Evolutionary conservation across 2,329 filamentous ascomycete genomes (phyloP).

Genomic region (Tolypocladium sp.): DNA sequence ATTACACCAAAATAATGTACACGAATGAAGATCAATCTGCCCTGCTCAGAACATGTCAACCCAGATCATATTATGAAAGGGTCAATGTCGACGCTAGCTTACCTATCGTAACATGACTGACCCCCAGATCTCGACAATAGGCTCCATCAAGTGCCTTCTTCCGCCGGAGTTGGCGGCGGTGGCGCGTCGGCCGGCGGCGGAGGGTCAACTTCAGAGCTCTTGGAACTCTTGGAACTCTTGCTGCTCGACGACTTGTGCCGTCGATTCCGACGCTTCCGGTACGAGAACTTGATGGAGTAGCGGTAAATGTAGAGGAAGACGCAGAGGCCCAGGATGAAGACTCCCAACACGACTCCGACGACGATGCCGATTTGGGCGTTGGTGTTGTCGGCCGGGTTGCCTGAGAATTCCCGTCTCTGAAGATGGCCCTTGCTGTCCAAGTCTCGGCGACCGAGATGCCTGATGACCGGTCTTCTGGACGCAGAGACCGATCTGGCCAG

Average conservation of each 20-base stretch:
- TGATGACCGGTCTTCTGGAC: neutral
- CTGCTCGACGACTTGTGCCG: slow-evolving; percentile 21
- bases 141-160: neutral
- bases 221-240: slow-evolving; percentile 19
- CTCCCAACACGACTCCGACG: slow-evolving; percentile 29
- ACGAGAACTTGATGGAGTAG: slow-evolving; percentile 23
- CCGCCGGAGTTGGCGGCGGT: slow-evolving; percentile 2
- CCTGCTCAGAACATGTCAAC: neutral
- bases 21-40: neutral
- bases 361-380: slow-evolving; percentile 34
- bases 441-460: neutral
- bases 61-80: neutral
- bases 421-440: neutral
- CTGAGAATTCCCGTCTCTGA: slow-evolving; percentile 16
- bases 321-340: slow-evolving; percentile 26
- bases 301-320: slow-evolving; percentile 32
- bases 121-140: neutral
- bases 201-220: slow-evolving; percentile 10
- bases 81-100: neutral
- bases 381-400: slow-evolving; percentile 18
- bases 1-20: neutral
- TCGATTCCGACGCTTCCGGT: slow-evolving; percentile 13
- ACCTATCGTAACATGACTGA: neutral
- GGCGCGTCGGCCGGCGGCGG: slow-evolving; percentile 2
- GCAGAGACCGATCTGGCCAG: neutral